Percentiles rank a stretch among this genome's conserved stretches.
Evolutionary conservation across 2,329 filamentous ascomycete species (phyloP).

Genomic region (Blumeriella jaapii): DNA sequence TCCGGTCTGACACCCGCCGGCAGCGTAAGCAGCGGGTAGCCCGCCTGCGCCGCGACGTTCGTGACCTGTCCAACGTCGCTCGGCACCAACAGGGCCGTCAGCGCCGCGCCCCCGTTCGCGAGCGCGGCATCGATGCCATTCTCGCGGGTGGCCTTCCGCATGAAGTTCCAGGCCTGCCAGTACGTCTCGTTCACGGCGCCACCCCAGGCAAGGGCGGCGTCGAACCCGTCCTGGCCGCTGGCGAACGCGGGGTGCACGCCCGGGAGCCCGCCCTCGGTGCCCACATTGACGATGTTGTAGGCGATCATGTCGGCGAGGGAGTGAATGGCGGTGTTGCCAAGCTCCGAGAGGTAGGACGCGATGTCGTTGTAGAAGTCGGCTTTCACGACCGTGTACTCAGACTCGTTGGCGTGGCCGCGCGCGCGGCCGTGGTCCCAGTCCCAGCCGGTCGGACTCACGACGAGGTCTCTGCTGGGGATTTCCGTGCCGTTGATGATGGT

Average conservation of each 20-base stretch:
- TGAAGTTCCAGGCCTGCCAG: conserved; percentile 52
- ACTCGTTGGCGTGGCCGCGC: conserved; percentile 57
- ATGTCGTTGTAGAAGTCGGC: conserved; percentile 54
- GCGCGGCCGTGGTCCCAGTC: conserved; percentile 58
- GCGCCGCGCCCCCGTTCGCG: conserved; percentile 29
- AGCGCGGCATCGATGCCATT: conserved; percentile 62
- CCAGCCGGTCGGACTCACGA: conserved; percentile 58
- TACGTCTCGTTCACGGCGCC: conserved; percentile 55
- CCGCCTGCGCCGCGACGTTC: conserved; percentile 63
- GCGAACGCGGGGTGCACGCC: conserved; percentile 50
- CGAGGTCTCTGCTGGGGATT: conserved; percentile 47
- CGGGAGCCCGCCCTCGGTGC: conserved; percentile 54
- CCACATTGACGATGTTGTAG: conserved; percentile 52
- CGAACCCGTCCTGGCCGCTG: conserved; percentile 61
- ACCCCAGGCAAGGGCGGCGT: conserved; percentile 47
- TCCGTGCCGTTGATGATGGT: conserved; percentile 60
- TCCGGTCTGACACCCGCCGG: conserved; percentile 45
- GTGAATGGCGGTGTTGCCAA: conserved; percentile 42
- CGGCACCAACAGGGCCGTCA: conserved; percentile 57
- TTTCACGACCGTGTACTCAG: conserved; percentile 62
- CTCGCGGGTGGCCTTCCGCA: conserved; percentile 44
- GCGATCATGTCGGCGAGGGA: conserved; percentile 53
- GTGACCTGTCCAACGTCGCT: conserved; percentile 56
- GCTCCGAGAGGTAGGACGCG: conserved; percentile 33
- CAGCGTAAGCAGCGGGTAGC: conserved; percentile 61